These are phyloP conservation scores for Trichoderma atrobrunneum DNA, from an alignment of 2,329 filamentous ascomycete species.

Conservation along the genomic window DNA sequence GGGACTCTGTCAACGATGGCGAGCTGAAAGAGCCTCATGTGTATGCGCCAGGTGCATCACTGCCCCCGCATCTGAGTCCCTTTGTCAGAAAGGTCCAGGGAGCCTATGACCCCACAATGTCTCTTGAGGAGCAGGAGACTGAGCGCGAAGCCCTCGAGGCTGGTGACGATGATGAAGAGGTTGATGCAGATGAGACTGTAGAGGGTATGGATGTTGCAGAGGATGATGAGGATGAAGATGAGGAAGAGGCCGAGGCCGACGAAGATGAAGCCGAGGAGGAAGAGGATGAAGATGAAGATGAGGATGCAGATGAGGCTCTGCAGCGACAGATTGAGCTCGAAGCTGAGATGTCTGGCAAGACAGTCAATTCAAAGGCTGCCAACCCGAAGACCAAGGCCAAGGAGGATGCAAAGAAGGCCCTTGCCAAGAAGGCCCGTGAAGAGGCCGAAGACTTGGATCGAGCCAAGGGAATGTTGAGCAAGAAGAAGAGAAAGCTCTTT, in stretches of 20 bases:
- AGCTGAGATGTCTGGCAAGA: conserved; percentile 78
- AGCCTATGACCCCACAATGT: conserved; percentile 85
- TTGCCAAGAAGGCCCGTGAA: conserved; percentile 66
- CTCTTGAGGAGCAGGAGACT: conserved; percentile 82
- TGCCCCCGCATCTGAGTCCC: conserved; percentile 92
- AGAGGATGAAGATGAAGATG: conserved; percentile 39
- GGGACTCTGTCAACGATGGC: conserved; percentile 93
- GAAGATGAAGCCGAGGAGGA: conserved; percentile 50
- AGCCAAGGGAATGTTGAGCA: conserved; percentile 96
- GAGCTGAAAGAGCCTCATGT: conserved; percentile 82
- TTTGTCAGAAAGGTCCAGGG: conserved; percentile 87
- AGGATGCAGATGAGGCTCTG: conserved; percentile 55
- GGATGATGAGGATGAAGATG: conserved; percentile 55
- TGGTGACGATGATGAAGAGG: conserved; percentile 54
- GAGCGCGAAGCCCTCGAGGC: conserved; percentile 78
- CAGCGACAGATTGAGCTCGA: conserved; percentile 88
- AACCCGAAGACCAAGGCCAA: conserved; percentile 58
- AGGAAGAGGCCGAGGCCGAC: conserved; percentile 52
- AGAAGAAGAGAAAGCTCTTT: conserved; percentile 95
- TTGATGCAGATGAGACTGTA: conserved; percentile 46
- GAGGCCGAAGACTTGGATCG: conserved; percentile 87
- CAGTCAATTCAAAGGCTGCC: conserved; percentile 48
- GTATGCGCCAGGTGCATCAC: conserved; percentile 83
- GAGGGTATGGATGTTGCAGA: conserved; percentile 50
- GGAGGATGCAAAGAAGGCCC: conserved; percentile 67